These are phyloP conservation scores for Penicillium sp. DNA, from an alignment of 2,329 filamentous ascomycete species.

Conservation along the genomic window DNA sequence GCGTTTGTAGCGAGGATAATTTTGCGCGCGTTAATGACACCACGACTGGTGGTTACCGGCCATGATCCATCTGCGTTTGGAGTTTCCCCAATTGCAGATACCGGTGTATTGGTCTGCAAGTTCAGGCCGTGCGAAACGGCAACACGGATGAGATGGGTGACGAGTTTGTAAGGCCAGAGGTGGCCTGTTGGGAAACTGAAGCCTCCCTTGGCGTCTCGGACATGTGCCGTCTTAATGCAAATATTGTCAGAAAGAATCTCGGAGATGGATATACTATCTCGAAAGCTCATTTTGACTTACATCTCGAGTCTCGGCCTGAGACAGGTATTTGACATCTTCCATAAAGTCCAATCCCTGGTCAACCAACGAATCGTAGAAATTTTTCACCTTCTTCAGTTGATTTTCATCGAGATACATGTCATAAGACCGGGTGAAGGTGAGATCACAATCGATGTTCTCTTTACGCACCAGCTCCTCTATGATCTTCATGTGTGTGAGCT, in stretches of 20 bases:
- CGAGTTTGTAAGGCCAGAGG: constrained; percentile 72
- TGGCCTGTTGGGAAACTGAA: constrained; percentile 36
- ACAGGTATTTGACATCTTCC: constrained; percentile 29
- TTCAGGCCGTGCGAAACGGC: constrained; percentile 38
- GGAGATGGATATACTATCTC: neutral
- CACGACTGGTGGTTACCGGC: constrained; percentile 50
- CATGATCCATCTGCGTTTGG: constrained; percentile 7
- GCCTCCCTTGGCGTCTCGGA: constrained; percentile 36
- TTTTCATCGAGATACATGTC: constrained; percentile 42
- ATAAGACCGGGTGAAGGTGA: constrained; percentile 40
- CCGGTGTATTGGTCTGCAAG: constrained; percentile 55
- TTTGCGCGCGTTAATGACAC: constrained; percentile 59
- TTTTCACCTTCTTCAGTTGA: constrained; percentile 25
- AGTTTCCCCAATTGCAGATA: constrained; percentile 16
- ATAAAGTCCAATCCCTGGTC: constrained; percentile 27
- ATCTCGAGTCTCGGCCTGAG: constrained; percentile 20
- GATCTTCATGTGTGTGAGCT: constrained; percentile 41
- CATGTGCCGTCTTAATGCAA: constrained; percentile 27
- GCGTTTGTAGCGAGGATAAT: constrained; percentile 83
- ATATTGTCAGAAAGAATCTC: neutral
- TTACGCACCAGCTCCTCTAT: constrained; percentile 41
- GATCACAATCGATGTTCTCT: constrained; percentile 48
- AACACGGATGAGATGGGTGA: constrained; percentile 51
- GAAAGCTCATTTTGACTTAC: constrained; percentile 5
- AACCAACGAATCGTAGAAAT: constrained; percentile 30